These are phyloP conservation scores for Pythium pyrilobum DNA, from an alignment of 352 stramenopile genomes.

Conservation along the genomic window DNA sequence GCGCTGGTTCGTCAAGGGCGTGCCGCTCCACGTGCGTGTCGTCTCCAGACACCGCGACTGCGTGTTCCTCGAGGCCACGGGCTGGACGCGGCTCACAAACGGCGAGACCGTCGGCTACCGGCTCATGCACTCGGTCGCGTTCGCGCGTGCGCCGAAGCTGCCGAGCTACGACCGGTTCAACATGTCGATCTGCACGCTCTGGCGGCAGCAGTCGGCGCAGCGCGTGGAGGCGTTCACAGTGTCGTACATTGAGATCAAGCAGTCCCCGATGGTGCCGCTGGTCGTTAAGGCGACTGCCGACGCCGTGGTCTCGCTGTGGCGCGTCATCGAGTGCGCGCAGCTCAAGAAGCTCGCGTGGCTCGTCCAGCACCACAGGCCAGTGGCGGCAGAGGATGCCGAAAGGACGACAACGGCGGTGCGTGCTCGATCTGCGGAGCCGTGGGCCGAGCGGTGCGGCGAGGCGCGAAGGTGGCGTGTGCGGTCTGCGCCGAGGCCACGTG, in stretches of 20 bases:
- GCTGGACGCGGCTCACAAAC: constrained; percentile 25
- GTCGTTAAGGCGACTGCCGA: constrained; percentile 34
- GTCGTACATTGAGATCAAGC: constrained; percentile 28
- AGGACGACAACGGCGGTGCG: background rate
- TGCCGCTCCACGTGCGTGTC: constrained; percentile 32
- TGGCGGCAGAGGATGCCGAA: background rate
- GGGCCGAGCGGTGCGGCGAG: background rate
- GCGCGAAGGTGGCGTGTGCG: background rate
- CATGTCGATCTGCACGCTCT: constrained; percentile 48
- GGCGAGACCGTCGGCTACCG: constrained; percentile 53
- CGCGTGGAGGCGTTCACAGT: constrained; percentile 26
- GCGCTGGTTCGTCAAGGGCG: constrained; percentile 50
- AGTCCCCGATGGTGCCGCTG: constrained; percentile 26
- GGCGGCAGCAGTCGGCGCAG: constrained; percentile 23
- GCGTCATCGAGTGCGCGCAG: constrained; percentile 33
- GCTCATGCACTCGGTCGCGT: constrained; percentile 55
- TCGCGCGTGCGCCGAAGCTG: constrained; percentile 36
- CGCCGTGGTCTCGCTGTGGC: constrained; percentile 22
- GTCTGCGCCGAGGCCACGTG: background rate
- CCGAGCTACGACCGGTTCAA: constrained; percentile 31
- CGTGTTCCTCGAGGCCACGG: constrained; percentile 50
- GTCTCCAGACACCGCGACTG: constrained; percentile 43
- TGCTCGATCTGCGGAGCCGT: background rate
- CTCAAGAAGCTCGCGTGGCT: constrained; percentile 62
- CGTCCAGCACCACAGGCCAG: background rate